These are phyloP conservation scores for Xylaria cubensis DNA, from an alignment of 495 filamentous ascomycete species.

Conservation along the genomic window DNA sequence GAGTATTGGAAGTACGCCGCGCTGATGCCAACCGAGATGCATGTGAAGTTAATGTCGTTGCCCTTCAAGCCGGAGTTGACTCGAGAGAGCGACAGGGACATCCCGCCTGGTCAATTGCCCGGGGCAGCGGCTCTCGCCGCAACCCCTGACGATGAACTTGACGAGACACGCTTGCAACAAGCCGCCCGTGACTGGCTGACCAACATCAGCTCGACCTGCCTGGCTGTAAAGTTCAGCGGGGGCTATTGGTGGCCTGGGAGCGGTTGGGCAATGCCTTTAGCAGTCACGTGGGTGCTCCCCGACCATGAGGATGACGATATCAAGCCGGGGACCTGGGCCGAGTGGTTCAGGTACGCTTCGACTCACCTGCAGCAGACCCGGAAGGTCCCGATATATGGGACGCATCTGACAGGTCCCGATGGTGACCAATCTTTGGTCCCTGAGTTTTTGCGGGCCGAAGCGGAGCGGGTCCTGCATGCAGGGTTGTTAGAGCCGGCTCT, in stretches of 20 bases:
- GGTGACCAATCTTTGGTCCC: slow-evolving; percentile 15
- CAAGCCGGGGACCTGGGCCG: slow-evolving; percentile 36
- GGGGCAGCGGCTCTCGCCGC: slow-evolving; percentile 3
- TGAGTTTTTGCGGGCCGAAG: slow-evolving; percentile 10
- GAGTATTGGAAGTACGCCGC: slow-evolving; percentile 21
- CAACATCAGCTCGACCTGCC: slow-evolving; percentile 10
- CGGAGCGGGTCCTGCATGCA: slow-evolving; percentile 16
- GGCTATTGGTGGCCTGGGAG: slow-evolving; percentile 29
- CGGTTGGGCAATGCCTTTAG: slow-evolving; percentile 31
- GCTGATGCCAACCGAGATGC: slow-evolving; percentile 17
- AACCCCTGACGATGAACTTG: neutral
- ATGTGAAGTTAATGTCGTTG: slow-evolving; percentile 18
- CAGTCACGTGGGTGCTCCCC: slow-evolving; percentile 24
- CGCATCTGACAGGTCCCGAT: neutral
- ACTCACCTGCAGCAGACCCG: slow-evolving; percentile 33
- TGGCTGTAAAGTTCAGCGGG: slow-evolving; percentile 22
- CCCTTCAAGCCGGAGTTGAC: slow-evolving; percentile 24
- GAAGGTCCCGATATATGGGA: slow-evolving; percentile 23
- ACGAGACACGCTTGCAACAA: slow-evolving; percentile 13
- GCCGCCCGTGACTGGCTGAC: slow-evolving; percentile 22
- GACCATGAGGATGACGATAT: slow-evolving; percentile 34
- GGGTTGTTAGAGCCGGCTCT: slow-evolving; percentile 22
- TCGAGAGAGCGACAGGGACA: neutral
- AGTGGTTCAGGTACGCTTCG: slow-evolving; percentile 36
- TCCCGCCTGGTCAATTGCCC: neutral